phyloP scores from a whole-genome alignment of 371 early-diverging fungal species.

The Batrachochytrium dendrobatidis region DNA sequence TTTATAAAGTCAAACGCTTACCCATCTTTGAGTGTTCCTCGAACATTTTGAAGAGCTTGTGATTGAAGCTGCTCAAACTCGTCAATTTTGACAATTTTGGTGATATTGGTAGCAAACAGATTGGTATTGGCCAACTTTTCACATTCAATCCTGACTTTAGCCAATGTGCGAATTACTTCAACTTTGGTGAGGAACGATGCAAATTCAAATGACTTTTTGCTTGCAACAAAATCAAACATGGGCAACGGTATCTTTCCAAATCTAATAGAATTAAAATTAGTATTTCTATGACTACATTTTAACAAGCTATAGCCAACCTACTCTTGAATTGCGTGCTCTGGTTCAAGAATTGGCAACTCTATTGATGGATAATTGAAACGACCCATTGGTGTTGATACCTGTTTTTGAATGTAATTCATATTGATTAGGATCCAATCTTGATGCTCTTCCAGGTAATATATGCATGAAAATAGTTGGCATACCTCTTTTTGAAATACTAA shows the following conservation, averaged over 20 bases:
- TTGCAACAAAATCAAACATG: slow-evolving; percentile 24
- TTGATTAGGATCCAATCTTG: no score
- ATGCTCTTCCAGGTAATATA: no score
- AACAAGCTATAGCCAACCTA: not conserved
- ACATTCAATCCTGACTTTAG: slow-evolving; percentile 42
- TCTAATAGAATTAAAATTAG: slow-evolving; percentile 8
- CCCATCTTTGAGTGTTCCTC: slow-evolving; percentile 39
- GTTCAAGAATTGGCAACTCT: slow-evolving; percentile 12
- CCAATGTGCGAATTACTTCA: slow-evolving; percentile 39
- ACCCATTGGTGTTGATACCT: slow-evolving; percentile 6
- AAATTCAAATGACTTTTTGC: slow-evolving; percentile 33
- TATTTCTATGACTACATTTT: not conserved
- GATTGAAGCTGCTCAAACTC: slow-evolving; percentile 50
- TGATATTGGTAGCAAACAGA: slow-evolving; percentile 29
- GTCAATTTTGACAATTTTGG: slow-evolving; percentile 44
- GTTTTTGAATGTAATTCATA: not conserved
- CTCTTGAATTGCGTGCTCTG: slow-evolving; percentile 7
- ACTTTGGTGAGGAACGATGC: slow-evolving; percentile 41
- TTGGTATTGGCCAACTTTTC: slow-evolving; percentile 29
- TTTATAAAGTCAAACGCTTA: slow-evolving; percentile 12
- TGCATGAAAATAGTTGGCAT: no score
- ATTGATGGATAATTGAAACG: slow-evolving; percentile 8
- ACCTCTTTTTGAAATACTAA: slow-evolving; percentile 37
- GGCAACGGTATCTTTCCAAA: slow-evolving; percentile 15
- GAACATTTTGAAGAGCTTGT: slow-evolving; percentile 34